These are phyloP conservation scores for Penicillium maclennaniae DNA, from an alignment of 495 filamentous ascomycete genomes.

Conservation along the genomic window DNA sequence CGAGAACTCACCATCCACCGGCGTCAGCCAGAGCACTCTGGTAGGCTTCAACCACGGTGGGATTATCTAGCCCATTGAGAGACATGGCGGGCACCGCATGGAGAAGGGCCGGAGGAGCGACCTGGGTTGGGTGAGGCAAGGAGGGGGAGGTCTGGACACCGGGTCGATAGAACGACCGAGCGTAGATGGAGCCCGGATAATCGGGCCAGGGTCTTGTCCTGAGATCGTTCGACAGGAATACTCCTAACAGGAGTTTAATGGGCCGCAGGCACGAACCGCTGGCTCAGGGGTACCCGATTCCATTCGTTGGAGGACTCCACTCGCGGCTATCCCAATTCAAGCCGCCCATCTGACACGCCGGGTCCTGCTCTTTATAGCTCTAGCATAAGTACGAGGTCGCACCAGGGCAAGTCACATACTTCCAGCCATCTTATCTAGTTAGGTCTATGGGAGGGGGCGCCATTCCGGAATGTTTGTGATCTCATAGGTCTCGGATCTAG, in stretches of 20 bases:
- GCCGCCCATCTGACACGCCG: slow-evolving; percentile 19
- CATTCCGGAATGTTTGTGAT: background rate
- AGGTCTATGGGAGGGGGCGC: background rate
- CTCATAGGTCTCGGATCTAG: background rate
- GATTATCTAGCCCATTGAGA: slow-evolving; percentile 91
- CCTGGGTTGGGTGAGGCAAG: slow-evolving; percentile 7
- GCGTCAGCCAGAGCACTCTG: slow-evolving; percentile 74
- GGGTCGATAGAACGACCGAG: background rate
- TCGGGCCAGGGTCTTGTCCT: slow-evolving; percentile 15
- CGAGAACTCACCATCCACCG: slow-evolving; percentile 82
- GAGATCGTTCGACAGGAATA: slow-evolving; percentile 15
- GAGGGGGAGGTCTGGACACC: slow-evolving; percentile 11
- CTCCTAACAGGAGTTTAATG: background rate
- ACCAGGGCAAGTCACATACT: background rate
- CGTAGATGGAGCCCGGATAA: background rate
- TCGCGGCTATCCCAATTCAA: slow-evolving; percentile 26
- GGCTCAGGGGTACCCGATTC: slow-evolving; percentile 19
- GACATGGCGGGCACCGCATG: slow-evolving; percentile 69
- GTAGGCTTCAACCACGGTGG: slow-evolving; percentile 77
- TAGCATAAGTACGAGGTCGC: background rate
- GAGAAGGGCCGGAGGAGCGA: slow-evolving; percentile 11
- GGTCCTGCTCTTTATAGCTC: background rate
- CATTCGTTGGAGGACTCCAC: slow-evolving; percentile 24
- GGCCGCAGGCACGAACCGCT: slow-evolving; percentile 6
- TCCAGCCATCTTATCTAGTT: background rate